A percentile compares a stretch with the other conserved stretches of the same genome.
These are phyloP conservation scores for Chlamydomonas reinhardtii DNA, from an alignment of 163 green algal genomes.

Conservation along the genomic window DNA sequence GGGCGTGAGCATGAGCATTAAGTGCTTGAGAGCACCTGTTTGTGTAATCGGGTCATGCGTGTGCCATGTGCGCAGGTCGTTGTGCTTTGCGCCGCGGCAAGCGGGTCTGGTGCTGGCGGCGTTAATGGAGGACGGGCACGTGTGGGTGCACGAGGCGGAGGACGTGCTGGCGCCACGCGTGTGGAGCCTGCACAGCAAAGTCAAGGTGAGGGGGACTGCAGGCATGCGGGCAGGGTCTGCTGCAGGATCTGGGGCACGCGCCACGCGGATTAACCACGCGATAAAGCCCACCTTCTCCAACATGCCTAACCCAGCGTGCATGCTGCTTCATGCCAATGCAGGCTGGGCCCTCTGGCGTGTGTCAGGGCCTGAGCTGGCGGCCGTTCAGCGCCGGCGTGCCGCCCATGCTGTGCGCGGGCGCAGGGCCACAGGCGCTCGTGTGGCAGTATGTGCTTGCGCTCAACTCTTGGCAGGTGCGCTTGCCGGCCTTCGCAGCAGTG, in stretches of 20 bases:
- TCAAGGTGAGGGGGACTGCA: constrained; percentile 35
- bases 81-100: constrained; percentile 64
- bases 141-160: constrained; percentile 60
- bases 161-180: constrained; percentile 25
- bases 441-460: constrained; percentile 59
- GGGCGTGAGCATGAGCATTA: no score
- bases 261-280: no score
- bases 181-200: constrained; percentile 56
- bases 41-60: no score
- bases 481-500: no score
- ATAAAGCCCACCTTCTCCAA: no score
- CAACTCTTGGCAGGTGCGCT: constrained; percentile 63
- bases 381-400: constrained; percentile 53
- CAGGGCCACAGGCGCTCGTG: constrained; percentile 31
- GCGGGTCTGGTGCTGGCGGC: constrained; percentile 56
- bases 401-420: constrained; percentile 58
- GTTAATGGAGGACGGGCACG: constrained; percentile 38
- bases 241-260: no score
- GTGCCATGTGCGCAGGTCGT: constrained; percentile 6
- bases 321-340: neutral
- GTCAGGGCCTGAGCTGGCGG: constrained; percentile 58
- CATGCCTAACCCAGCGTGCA: no score
- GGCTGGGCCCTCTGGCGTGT: constrained; percentile 22
- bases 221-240: neutral
- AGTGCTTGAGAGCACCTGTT: no score